Percentiles rank a stretch among this genome's conserved stretches.
phyloP scores from a whole-genome alignment of 1,284 basidiomycete species.

The Rhodotorula sp. region DNA sequence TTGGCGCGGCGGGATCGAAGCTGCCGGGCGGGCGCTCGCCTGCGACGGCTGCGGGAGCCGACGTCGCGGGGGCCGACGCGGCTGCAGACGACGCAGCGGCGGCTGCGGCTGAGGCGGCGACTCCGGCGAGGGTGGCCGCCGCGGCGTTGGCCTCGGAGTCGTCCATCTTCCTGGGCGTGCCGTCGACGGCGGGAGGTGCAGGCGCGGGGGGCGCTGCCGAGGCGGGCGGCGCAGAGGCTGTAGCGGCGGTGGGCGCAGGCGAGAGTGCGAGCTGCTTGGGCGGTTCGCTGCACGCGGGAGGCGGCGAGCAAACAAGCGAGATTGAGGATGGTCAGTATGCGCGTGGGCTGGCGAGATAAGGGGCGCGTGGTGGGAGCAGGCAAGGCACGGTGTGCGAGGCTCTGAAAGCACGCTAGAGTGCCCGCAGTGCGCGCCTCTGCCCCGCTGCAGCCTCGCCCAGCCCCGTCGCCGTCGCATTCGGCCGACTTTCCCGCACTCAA shows the following conservation, averaged over 20 bases:
- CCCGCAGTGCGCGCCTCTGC: too few species aligned
- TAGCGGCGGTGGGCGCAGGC: not conserved
- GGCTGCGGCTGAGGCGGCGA: conserved; percentile 18
- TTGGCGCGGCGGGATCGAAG: conserved; percentile 31
- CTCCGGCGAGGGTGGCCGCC: conserved; percentile 21
- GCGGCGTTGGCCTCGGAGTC: conserved; percentile 26
- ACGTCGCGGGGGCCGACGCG: not conserved
- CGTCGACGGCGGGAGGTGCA: not conserved
- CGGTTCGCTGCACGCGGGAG: not conserved
- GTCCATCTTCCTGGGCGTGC: conserved; percentile 13
- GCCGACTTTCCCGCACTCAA: too few species aligned
- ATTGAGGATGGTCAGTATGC: not conserved
- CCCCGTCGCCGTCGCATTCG: not conserved
- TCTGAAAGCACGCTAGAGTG: not conserved
- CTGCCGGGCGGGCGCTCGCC: conserved; percentile 10
- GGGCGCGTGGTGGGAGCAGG: not conserved
- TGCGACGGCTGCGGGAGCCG: not conserved
- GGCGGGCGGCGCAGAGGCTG: not conserved
- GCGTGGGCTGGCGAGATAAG: not conserved
- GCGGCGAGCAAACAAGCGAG: not conserved
- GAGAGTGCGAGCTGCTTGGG: too few species aligned
- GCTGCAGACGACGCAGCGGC: not conserved
- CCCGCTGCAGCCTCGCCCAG: too few species aligned
- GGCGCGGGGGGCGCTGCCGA: not conserved
- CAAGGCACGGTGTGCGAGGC: not conserved